Base-by-base conservation (phyloP, 345 rosid species). In the Viola odorata region DNA sequence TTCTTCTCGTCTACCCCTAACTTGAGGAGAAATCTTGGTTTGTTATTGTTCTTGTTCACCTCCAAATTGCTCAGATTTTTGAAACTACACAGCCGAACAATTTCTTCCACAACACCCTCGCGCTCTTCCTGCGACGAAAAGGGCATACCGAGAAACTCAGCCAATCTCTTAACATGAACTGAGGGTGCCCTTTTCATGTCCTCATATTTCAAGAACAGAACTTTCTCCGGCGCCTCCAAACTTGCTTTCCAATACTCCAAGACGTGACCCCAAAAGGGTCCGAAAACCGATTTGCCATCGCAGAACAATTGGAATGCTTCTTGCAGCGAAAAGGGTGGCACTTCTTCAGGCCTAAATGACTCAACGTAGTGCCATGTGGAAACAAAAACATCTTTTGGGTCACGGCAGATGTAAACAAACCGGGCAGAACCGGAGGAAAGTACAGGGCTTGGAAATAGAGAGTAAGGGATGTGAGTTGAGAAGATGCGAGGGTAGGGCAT, bases 321-420 rank as follows among this genome's bases (percentile, higher is more conserved):
- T 3, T 62, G 41, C 13, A 62, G 17, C 2, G 66, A 12, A 44
- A 23, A 7, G n/a, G 12, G 8, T 7, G 55, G 37, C 8, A 1
- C 3, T 16, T 2, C 14, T 14, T 5, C 7, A 4, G 1, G 14
- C 47, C 0, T 6, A 0, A 62, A 3, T 7, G 32, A 17, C 8
- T 4, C 8, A 5, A 3, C 1, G 67, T 53, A 63, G 10, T 53
- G 51, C 67, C 59, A 63, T 23, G 5, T 0, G 0, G 67, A 63
- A 8, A 63, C 53, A 44, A 53, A 7, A 9, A 11, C 50, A 54
- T 63, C 53, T 9, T 53, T 63, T 4, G 59, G 67, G 4, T 63
- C 13, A 6, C 67, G 37, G 17, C 42, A 8, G 6, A 44, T 13
- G 17, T 63, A 42, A 14, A 53, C 59, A 41, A 63, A 6, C 8